phyloP scores from a whole-genome alignment of 352 stramenopile genomes.

The Globisporangium cederbergense region DNA sequence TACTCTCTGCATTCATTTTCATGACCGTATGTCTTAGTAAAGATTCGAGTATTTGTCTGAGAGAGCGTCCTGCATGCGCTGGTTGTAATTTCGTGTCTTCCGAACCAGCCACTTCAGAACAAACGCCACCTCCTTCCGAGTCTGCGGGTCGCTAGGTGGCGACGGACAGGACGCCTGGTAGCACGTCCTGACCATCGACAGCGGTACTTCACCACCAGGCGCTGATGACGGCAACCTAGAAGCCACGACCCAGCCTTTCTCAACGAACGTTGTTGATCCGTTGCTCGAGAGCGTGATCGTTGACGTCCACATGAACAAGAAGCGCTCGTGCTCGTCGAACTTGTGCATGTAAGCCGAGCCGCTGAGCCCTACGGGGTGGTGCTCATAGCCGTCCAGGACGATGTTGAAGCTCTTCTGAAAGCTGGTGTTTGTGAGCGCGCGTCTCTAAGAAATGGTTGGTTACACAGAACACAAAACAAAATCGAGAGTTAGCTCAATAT shows the following conservation, averaged over 20 bases:
- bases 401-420: constrained; percentile 13
- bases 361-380: background rate
- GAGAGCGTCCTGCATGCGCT: background rate
- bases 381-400: background rate
- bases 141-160: background rate
- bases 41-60: background rate
- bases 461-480: background rate
- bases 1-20: too few relatives aligned
- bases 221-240: background rate
- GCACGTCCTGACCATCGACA: background rate
- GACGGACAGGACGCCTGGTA: background rate
- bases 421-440: background rate
- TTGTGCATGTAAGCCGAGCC: constrained; percentile 13
- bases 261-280: background rate
- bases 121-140: background rate
- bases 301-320: constrained; percentile 14
- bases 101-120: background rate
- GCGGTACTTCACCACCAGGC: background rate
- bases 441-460: constrained; percentile 1
- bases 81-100: background rate
- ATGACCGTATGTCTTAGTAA: background rate
- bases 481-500: background rate
- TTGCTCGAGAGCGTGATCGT: background rate
- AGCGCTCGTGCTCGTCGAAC: constrained; percentile 13
- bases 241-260: constrained; percentile 11